Conservation (phyloP, 208 protist genomes). For the Polymyxa betae region DNA sequence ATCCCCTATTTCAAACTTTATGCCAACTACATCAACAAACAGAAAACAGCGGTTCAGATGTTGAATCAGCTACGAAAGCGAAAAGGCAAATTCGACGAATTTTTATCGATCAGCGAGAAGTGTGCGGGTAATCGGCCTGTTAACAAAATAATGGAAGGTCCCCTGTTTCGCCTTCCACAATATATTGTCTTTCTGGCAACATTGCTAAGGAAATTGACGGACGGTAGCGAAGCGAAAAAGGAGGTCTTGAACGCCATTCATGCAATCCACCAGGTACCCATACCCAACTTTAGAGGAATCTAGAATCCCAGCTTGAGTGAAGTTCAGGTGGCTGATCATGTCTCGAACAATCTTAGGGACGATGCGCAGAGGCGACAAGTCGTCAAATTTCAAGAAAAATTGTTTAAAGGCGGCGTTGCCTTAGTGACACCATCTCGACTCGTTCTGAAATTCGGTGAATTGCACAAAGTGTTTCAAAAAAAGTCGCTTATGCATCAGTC, state of each 20-base stretch:
- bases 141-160: constrained; percentile 31
- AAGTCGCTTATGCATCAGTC: constrained; percentile 42
- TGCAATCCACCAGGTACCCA: constrained; percentile 24
- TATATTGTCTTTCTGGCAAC: constrained; percentile 43
- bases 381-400: constrained; percentile 41
- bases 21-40: constrained; percentile 44
- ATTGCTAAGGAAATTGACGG: neutral
- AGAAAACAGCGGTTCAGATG: neutral
- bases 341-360: constrained; percentile 15
- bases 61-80: neutral
- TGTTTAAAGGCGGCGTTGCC: neutral
- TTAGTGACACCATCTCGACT: constrained; percentile 19
- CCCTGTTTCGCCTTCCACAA: constrained; percentile 34
- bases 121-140: neutral
- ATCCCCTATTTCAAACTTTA: constrained; percentile 52
- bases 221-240: neutral
- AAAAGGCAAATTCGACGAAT: constrained; percentile 20
- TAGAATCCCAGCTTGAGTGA: neutral
- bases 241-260: constrained; percentile 7
- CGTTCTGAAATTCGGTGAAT: constrained; percentile 46
- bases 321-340: constrained; percentile 7
- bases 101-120: neutral
- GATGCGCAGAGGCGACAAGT: constrained; percentile 28
- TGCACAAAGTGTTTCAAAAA: constrained; percentile 34
- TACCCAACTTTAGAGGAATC: neutral